These are phyloP conservation scores for Schwanniomyces polymorphus DNA, from an alignment of 805 yeast genomes.

Conservation along the genomic window DNA sequence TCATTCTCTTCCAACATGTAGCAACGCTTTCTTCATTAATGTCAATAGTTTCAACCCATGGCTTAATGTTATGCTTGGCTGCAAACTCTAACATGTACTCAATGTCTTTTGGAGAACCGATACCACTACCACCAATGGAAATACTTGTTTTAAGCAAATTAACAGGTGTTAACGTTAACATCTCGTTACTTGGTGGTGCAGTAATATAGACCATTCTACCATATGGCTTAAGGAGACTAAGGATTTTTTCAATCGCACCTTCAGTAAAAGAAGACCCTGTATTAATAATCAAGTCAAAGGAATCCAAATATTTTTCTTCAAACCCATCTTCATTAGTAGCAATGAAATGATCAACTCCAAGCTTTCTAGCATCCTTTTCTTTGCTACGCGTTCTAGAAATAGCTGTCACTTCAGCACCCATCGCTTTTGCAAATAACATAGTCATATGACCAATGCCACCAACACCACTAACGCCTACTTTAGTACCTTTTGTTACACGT, in stretches of 20 bases:
- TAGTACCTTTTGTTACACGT: slow-evolving; percentile 32
- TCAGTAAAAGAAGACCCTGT: slow-evolving; percentile 51
- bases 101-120: slow-evolving; percentile 39
- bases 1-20: slow-evolving; percentile 32
- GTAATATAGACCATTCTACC: slow-evolving; percentile 31
- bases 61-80: slow-evolving; percentile 32
- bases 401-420: too few species aligned
- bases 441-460: too few species aligned
- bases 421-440: too few species aligned
- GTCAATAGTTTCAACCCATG: slow-evolving; percentile 36
- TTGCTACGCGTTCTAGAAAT: slow-evolving; percentile 28
- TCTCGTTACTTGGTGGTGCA: slow-evolving; percentile 23
- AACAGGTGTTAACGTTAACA: slow-evolving; percentile 22
- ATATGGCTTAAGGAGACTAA: not conserved
- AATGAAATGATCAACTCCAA: slow-evolving; percentile 33
- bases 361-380: slow-evolving; percentile 28
- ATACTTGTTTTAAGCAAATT: slow-evolving; percentile 26
- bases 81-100: slow-evolving; percentile 38
- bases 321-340: slow-evolving; percentile 53
- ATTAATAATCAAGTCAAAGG: too few species aligned
- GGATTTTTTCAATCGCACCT: slow-evolving; percentile 45
- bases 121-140: slow-evolving; percentile 27
- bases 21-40: slow-evolving; percentile 32
- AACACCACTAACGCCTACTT: slow-evolving; percentile 63
- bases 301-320: slow-evolving; percentile 19